Conservation (phyloP, 208 protist genomes). For the Trypanosoma avium region DNA sequence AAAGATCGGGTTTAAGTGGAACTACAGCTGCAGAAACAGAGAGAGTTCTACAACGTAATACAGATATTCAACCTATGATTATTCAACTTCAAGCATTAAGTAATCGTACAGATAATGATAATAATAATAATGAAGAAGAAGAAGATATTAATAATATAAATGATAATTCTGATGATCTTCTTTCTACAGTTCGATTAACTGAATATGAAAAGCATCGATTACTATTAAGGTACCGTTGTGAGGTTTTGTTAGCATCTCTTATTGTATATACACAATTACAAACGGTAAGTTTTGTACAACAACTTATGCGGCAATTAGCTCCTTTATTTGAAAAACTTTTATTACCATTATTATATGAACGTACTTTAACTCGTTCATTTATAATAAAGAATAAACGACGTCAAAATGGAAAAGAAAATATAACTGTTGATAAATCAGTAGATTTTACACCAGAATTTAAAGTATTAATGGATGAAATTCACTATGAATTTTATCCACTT, state of each 20-base stretch:
- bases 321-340: conserved; percentile 55
- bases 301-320: conserved; percentile 58
- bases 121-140: conserved; percentile 11
- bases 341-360: conserved; percentile 17
- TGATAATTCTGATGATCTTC: not conserved
- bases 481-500: conserved; percentile 82
- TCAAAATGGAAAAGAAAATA: not conserved
- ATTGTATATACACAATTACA: conserved; percentile 76
- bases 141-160: not conserved
- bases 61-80: conserved; percentile 57
- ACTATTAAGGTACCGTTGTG: conserved; percentile 54
- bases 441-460: conserved; percentile 57
- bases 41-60: conserved; percentile 40
- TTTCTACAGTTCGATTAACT: conserved; percentile 27
- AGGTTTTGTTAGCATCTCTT: conserved; percentile 72
- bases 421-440: not conserved
- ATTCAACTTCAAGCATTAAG: conserved; percentile 69
- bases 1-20: conserved; percentile 28
- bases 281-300: conserved; percentile 61
- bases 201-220: conserved; percentile 39
- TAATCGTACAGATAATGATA: conserved; percentile 8
- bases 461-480: conserved; percentile 61
- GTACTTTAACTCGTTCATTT: conserved; percentile 9
- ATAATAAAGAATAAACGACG: not conserved
- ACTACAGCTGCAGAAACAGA: conserved; percentile 47